phyloP scores from a whole-genome alignment of 2,329 filamentous ascomycete species.

The Acarospora socialis region DNA sequence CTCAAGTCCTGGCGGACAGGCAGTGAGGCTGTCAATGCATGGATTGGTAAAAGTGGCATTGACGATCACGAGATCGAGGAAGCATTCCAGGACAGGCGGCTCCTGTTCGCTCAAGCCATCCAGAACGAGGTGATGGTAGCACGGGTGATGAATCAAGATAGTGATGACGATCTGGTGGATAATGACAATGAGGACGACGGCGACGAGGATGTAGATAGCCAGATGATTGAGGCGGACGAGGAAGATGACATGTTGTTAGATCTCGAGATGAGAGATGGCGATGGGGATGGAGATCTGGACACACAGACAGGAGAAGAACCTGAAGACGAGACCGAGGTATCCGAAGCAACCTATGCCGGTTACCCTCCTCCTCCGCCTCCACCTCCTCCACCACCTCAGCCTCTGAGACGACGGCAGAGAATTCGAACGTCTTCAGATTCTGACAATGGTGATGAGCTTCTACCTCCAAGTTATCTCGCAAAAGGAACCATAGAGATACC shows the following conservation, averaged over 20 bases:
- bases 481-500: conserved; percentile 62
- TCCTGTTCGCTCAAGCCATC: conserved; percentile 2
- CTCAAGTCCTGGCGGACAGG: conserved; percentile 77
- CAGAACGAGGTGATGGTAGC: conserved; percentile 3
- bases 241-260: conserved; percentile 36
- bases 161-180: conserved; percentile 25
- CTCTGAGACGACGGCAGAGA: conserved; percentile 32
- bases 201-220: conserved; percentile 17
- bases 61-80: conserved; percentile 65
- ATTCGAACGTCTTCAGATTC: conserved; percentile 56
- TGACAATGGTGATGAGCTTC: conserved; percentile 54
- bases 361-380: conserved; percentile 55
- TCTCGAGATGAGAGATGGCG: too few species aligned
- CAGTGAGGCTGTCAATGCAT: conserved; percentile 65
- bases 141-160: conserved; percentile 13
- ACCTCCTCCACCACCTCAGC: conserved; percentile 38
- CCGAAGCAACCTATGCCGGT: conserved; percentile 64
- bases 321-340: conserved; percentile 57
- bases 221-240: conserved; percentile 23
- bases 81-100: conserved; percentile 12
- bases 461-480: conserved; percentile 45
- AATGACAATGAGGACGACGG: conserved; percentile 24
- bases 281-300: too few species aligned
- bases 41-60: conserved; percentile 62
- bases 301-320: conserved; percentile 21